phyloP scores from a whole-genome alignment of 148 eudicot genomes.

The Pharnaceum exiguum region DNA sequence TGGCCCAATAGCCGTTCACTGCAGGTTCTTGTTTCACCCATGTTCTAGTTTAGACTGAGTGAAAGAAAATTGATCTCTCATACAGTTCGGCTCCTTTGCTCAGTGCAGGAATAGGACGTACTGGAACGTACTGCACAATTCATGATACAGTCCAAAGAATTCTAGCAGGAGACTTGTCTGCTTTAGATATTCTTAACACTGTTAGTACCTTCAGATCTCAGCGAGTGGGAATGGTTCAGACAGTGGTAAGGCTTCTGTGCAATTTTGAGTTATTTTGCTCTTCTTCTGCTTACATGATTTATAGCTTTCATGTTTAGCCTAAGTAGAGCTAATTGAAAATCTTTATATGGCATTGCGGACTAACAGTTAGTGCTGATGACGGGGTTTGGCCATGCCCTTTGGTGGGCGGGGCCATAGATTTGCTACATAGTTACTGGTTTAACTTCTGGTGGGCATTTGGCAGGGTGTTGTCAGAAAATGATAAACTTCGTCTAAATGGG shows the following conservation, averaged over 20 bases:
- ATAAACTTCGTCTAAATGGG: too few relatives aligned
- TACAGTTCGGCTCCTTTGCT: constrained; percentile 13
- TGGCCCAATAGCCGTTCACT: constrained; percentile 91
- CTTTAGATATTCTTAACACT: constrained; percentile 68
- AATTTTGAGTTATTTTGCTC: background rate
- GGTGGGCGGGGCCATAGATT: too few relatives aligned
- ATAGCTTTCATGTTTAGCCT: background rate
- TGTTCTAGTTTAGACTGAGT: background rate
- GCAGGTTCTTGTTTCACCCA: constrained; percentile 58
- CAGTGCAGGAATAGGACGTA: constrained; percentile 99
- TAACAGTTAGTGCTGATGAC: too few relatives aligned
- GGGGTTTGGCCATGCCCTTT: too few relatives aligned
- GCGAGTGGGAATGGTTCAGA: constrained; percentile 95
- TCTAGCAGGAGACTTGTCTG: constrained; percentile 75
- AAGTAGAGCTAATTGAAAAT: background rate
- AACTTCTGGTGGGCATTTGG: too few relatives aligned
- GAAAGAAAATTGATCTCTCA: constrained; percentile 11
- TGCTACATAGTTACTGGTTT: too few relatives aligned
- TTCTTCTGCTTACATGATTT: too few relatives aligned
- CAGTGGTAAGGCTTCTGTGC: constrained; percentile 41
- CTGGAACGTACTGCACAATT: constrained; percentile 86
- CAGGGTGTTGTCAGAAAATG: too few relatives aligned
- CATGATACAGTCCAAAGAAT: constrained; percentile 82
- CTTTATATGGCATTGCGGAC: too few relatives aligned
- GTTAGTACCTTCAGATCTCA: constrained; percentile 72